These are phyloP conservation scores for Ceratocystis harringtonii DNA, from an alignment of 2,329 filamentous ascomycete species.

Conservation along the genomic window DNA sequence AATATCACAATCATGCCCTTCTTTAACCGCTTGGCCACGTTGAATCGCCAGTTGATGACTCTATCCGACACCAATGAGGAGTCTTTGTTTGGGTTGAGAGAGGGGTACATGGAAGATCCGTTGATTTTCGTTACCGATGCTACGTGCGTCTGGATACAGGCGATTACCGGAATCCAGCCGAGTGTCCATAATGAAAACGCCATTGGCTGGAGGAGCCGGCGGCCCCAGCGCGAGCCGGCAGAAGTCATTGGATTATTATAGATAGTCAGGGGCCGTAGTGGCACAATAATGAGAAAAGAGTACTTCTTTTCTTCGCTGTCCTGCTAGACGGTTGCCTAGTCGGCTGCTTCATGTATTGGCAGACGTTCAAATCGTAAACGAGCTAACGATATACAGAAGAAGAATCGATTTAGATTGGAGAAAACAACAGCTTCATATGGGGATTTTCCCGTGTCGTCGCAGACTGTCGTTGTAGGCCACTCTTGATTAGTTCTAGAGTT, in stretches of 20 bases:
- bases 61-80: slow-evolving; percentile 38
- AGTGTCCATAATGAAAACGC: slow-evolving; percentile 14
- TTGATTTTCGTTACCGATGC: slow-evolving; percentile 42
- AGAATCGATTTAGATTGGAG: too few species aligned
- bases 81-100: slow-evolving; percentile 52
- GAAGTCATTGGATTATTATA: slow-evolving; percentile 6
- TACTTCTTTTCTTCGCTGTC: too few species aligned
- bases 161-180: slow-evolving; percentile 43
- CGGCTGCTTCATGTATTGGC: too few species aligned
- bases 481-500: too few species aligned
- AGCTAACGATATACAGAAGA: too few species aligned
- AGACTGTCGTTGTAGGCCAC: too few species aligned
- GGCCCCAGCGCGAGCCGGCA: slow-evolving; percentile 7
- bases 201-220: slow-evolving; percentile 8
- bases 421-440: too few species aligned
- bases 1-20: slow-evolving; percentile 65
- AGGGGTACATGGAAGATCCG: slow-evolving; percentile 62
- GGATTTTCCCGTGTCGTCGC: too few species aligned
- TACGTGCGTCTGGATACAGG: slow-evolving; percentile 47
- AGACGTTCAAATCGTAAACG: too few species aligned
- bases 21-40: slow-evolving; percentile 41
- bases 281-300: too few species aligned
- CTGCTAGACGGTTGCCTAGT: too few species aligned
- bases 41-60: slow-evolving; percentile 45
- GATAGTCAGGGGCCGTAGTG: too few species aligned